Evolutionary conservation across 306 rosid genomes (phyloP).

Genomic region (Oemleria cerasiformis): DNA sequence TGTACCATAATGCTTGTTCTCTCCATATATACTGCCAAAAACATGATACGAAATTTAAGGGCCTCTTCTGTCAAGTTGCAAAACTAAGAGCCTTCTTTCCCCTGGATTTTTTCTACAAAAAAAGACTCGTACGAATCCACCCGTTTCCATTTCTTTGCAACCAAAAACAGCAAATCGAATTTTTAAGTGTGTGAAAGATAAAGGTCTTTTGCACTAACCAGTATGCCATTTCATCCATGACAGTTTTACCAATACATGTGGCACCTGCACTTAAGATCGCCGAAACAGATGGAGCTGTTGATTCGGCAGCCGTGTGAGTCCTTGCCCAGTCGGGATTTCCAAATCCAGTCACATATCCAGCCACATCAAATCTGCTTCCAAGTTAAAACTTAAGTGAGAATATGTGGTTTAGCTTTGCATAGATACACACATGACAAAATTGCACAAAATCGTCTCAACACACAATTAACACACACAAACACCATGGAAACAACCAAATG

Average conservation of each 20-base stretch:
- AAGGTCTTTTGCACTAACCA: conserved; percentile 36
- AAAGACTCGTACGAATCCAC: background rate
- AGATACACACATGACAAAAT: background rate
- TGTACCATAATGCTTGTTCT: conserved; percentile 54
- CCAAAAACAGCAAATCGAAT: background rate
- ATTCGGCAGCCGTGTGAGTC: conserved; percentile 75
- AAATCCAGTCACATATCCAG: conserved; percentile 73
- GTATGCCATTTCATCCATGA: conserved; percentile 97
- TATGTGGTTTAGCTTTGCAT: background rate
- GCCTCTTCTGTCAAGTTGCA: conserved; percentile 9
- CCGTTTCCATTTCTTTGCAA: background rate
- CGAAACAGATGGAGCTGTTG: conserved; percentile 68
- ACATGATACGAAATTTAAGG: conserved; percentile 6
- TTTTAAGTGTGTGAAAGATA: background rate
- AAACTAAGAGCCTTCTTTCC: background rate
- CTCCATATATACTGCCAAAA: conserved; percentile 48
- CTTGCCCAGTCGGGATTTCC: conserved; percentile 92
- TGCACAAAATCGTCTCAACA: conserved; percentile 3
- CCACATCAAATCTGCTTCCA: conserved; percentile 69
- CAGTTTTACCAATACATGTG: conserved; percentile 74
- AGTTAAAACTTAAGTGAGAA: background rate
- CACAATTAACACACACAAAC: background rate
- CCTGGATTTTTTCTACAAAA: background rate
- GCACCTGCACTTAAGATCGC: conserved; percentile 72
- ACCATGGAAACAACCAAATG: background rate